Percentiles rank a stretch among this genome's conserved stretches.
Conservation (phyloP, 768 basidiomycete species). For the Lactarius vividus region DNA sequence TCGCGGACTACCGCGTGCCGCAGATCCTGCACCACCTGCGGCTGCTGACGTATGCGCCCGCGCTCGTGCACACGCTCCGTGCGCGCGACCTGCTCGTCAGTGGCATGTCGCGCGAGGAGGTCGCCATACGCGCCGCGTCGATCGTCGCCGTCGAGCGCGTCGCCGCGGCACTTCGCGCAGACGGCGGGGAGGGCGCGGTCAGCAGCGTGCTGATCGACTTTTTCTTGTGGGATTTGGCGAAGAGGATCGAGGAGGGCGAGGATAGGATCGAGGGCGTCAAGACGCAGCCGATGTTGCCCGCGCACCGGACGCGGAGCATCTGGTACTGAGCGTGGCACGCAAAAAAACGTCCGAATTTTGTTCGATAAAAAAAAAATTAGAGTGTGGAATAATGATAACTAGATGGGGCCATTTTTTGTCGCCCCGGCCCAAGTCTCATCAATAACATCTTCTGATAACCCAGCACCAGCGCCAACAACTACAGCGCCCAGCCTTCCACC, state of each 20-base stretch:
- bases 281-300: conserved; percentile 54
- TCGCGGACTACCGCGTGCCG: conserved; percentile 90
- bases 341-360: neutral
- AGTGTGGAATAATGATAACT: too few species aligned
- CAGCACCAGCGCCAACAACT: neutral
- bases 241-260: conserved; percentile 62
- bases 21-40: conserved; percentile 85
- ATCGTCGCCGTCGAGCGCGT: conserved; percentile 77
- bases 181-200: conserved; percentile 32
- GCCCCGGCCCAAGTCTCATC: neutral
- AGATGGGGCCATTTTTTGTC: neutral
- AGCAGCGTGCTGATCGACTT: conserved; percentile 88
- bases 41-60: conserved; percentile 67
- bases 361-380: too few species aligned
- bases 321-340: conserved; percentile 60
- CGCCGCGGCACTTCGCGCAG: conserved; percentile 42
- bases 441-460: neutral
- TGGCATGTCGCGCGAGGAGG: conserved; percentile 61
- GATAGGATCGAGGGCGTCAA: conserved; percentile 59
- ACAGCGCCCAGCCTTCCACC: neutral
- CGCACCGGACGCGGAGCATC: conserved; percentile 77
- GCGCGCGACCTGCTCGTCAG: conserved; percentile 44
- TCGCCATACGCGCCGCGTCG: conserved; percentile 78
- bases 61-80: conserved; percentile 52
- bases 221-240: conserved; percentile 87